Evolutionary conservation across 148 eudicot genomes (phyloP).

Genomic region (Cornus controversa): DNA sequence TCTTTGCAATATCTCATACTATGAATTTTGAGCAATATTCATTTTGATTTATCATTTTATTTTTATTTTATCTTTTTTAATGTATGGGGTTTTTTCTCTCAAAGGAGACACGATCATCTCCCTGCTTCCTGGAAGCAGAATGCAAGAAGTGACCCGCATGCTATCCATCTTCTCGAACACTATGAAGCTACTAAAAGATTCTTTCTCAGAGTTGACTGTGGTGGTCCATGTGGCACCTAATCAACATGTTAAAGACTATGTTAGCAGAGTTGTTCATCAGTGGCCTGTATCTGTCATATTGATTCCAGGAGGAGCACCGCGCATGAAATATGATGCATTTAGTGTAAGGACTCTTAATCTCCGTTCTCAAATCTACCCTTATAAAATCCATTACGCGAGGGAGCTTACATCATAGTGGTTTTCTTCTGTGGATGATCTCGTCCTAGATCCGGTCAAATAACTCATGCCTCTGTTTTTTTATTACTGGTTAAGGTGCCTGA

Average conservation of each 20-base stretch:
- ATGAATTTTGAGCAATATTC: not conserved
- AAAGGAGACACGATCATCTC: constrained; percentile 63
- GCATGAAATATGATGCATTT: constrained; percentile 62
- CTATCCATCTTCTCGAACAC: constrained; percentile 69
- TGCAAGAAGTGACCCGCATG: constrained; percentile 93
- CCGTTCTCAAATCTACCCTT: not conserved
- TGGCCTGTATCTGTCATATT: constrained; percentile 59
- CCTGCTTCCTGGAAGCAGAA: constrained; percentile 96
- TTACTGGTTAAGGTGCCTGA: not conserved
- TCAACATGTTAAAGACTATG: constrained; percentile 62
- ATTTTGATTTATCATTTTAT: not conserved
- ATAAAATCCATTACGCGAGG: not conserved
- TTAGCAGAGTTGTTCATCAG: constrained; percentile 34
- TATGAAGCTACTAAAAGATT: constrained; percentile 49
- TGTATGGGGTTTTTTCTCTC: constrained; percentile 1
- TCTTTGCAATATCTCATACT: not conserved
- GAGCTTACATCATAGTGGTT: not conserved
- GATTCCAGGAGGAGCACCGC: constrained; percentile 63
- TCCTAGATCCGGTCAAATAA: not conserved
- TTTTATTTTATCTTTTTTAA: constrained; percentile 2
- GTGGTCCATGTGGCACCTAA: constrained; percentile 82
- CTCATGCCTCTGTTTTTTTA: not conserved
- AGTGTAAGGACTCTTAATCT: constrained; percentile 45
- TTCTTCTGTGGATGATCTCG: not conserved
- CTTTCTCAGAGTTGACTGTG: constrained; percentile 46